Conservation (phyloP, 176 grass and related monocot genomes). For the Avena atlantica region DNA sequence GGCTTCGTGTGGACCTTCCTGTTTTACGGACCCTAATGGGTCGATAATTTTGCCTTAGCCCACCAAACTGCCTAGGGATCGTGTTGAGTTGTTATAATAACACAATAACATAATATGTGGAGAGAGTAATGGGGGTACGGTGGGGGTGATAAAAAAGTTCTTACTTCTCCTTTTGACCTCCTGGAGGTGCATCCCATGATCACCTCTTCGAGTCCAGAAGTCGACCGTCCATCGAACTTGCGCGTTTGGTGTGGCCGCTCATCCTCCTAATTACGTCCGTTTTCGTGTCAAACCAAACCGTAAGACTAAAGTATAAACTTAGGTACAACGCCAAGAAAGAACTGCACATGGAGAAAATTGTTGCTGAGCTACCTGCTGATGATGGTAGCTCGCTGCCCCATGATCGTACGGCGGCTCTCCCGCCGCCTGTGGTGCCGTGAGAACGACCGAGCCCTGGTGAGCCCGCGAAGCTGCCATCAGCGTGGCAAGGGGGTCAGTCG, state of each 20-base stretch:
- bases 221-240: conserved; percentile 56
- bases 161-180: conserved; percentile 66
- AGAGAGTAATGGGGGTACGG: too few relatives aligned
- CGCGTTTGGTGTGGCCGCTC: conserved; percentile 44
- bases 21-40: background rate
- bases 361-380: conserved; percentile 21
- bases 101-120: too few relatives aligned
- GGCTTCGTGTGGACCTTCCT: background rate
- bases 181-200: conserved; percentile 76
- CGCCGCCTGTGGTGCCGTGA: conserved; percentile 15
- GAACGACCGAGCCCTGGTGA: conserved; percentile 49
- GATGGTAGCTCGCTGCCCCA: conserved; percentile 22
- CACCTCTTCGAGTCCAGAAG: conserved; percentile 77
- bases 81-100: too few relatives aligned
- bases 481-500: conserved; percentile 46
- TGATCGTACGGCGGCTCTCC: conserved; percentile 48
- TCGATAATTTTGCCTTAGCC: background rate
- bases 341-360: background rate
- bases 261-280: conserved; percentile 38
- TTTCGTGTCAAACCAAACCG: conserved; percentile 3
- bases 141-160: background rate
- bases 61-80: too few relatives aligned
- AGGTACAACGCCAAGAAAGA: background rate
- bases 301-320: background rate
- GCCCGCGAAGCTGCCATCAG: conserved; percentile 49